Evolutionary conservation across 805 yeast genomes (phyloP).

Genomic region (Teunomyces kruisii): DNA sequence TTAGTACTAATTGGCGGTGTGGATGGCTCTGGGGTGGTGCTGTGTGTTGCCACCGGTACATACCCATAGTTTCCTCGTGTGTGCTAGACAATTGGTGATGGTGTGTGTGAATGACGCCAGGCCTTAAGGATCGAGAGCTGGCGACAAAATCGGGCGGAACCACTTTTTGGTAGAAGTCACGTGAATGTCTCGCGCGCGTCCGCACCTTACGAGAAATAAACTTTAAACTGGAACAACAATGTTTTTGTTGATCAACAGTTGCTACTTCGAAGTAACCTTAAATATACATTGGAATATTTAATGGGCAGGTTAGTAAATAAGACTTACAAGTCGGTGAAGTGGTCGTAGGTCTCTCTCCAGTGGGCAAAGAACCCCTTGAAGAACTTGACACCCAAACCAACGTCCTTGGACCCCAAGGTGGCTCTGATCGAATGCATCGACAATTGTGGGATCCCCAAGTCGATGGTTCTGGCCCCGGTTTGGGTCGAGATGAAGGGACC

Average conservation of each 20-base stretch:
- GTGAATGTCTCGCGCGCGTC: neutral
- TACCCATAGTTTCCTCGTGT: conserved; percentile 8
- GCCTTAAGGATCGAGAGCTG: conserved; percentile 2
- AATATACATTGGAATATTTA: no score
- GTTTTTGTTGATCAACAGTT: no score
- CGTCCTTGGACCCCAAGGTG: conserved; percentile 72
- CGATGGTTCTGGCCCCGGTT: conserved; percentile 76
- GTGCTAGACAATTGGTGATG: conserved; percentile 1
- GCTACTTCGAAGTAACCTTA: no score
- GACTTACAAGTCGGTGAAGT: conserved; percentile 49
- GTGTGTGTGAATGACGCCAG: conserved; percentile 3
- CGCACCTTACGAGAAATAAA: no score
- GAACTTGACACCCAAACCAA: conserved; percentile 70
- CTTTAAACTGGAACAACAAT: no score
- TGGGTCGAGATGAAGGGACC: conserved; percentile 68
- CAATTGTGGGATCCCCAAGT: conserved; percentile 78
- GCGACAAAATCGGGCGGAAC: conserved; percentile 1
- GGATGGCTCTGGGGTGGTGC: neutral
- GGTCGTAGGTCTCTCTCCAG: conserved; percentile 63
- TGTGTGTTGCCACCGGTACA: neutral
- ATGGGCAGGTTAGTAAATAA: no score
- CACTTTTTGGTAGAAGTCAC: neutral
- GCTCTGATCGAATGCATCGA: conserved; percentile 89
- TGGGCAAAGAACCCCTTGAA: conserved; percentile 66
- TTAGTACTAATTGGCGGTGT: conserved; percentile 9